Evolutionary conservation across 495 filamentous ascomycete species (phyloP).

Genomic region (Podospora bellae-mahoneyi): DNA sequence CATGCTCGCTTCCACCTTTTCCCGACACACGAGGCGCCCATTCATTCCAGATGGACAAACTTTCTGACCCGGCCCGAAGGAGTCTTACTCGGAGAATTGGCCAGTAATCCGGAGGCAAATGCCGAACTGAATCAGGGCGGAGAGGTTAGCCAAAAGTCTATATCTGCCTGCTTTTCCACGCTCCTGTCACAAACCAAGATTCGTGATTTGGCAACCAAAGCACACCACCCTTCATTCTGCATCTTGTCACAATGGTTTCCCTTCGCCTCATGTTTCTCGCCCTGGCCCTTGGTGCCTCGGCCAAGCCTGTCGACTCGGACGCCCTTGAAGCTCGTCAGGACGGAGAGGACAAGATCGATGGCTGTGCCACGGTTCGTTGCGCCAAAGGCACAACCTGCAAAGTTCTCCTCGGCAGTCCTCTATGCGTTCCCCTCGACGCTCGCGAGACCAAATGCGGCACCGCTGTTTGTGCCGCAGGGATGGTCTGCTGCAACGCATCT

Average conservation of each 20-base stretch:
- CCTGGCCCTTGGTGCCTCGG: conserved; percentile 9
- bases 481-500: conserved; percentile 27
- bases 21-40: neutral
- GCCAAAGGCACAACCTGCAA: conserved; percentile 15
- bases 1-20: conserved; percentile 7
- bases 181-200: neutral
- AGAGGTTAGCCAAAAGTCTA: neutral
- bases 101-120: neutral
- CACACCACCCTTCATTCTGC: neutral
- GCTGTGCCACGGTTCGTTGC: conserved; percentile 23
- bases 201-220: neutral
- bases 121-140: neutral
- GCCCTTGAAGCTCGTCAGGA: conserved; percentile 1
- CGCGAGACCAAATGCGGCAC: conserved; percentile 1
- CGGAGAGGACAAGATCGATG: conserved; percentile 1
- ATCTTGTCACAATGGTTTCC: conserved; percentile 6
- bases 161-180: neutral
- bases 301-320: conserved; percentile 17
- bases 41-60: neutral
- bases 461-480: conserved; percentile 14
- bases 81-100: neutral
- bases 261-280: conserved; percentile 15
- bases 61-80: neutral
- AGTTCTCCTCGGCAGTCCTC: conserved; percentile 17
- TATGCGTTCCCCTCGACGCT: conserved; percentile 15